Conservation (phyloP, 1,284 basidiomycete genomes). For the Trametes polyzona region DNA sequence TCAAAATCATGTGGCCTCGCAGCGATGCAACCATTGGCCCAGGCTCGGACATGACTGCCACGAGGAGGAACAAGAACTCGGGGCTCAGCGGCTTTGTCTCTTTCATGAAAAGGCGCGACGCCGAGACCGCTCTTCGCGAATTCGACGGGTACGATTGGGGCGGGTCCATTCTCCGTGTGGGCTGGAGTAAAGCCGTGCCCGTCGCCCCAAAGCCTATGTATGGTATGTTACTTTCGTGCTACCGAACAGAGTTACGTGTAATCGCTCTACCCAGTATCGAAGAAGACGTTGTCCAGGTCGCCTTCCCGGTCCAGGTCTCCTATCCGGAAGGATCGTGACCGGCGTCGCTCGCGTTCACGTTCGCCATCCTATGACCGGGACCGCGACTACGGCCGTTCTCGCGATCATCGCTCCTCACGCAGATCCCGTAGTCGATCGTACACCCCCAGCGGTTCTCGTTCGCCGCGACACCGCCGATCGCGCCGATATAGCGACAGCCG, state of each 20-base stretch:
- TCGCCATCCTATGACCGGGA: constrained; percentile 56
- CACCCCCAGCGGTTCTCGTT: constrained; percentile 44
- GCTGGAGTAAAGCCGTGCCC: constrained; percentile 96
- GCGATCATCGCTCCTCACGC: constrained; percentile 42
- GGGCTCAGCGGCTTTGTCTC: constrained; percentile 94
- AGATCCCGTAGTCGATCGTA: constrained; percentile 45
- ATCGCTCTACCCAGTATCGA: constrained; percentile 33
- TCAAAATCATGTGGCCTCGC: constrained; percentile 97
- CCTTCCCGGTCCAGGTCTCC: constrained; percentile 26
- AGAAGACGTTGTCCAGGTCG: constrained; percentile 32
- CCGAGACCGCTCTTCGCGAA: constrained; percentile 85
- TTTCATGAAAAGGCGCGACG: constrained; percentile 91
- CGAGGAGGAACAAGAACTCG: constrained; percentile 65
- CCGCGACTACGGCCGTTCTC: constrained; percentile 36
- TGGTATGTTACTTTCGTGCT: constrained; percentile 52
- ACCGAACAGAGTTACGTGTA: not conserved
- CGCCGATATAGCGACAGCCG: constrained; percentile 41
- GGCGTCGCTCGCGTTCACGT: constrained; percentile 44
- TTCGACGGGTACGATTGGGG: constrained; percentile 94
- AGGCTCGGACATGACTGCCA: constrained; percentile 74
- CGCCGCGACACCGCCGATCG: constrained; percentile 39
- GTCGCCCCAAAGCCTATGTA: constrained; percentile 81
- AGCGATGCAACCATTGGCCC: constrained; percentile 64
- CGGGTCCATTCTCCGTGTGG: constrained; percentile 81
- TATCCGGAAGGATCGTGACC: constrained; percentile 34